phyloP scores from a whole-genome alignment of 1,284 basidiomycete genomes.

The Polyporus tsugae region DNA sequence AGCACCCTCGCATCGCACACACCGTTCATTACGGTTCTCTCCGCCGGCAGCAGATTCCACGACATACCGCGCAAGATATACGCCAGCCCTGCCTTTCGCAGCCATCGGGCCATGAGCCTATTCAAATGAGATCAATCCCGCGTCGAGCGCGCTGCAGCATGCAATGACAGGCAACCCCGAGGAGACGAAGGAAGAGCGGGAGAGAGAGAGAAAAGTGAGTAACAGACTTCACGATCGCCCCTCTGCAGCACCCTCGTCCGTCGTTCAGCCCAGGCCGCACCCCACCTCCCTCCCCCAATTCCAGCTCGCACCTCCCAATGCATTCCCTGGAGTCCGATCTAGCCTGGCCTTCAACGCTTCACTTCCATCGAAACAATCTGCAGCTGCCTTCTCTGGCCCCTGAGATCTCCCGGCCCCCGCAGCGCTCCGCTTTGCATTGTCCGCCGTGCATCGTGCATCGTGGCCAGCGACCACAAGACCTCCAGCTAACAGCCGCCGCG shows the following conservation, averaged over 20 bases:
- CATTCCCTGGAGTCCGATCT: background rate
- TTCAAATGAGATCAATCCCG: background rate
- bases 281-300: background rate
- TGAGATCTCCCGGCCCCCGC: background rate
- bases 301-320: background rate
- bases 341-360: background rate
- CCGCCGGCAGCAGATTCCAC: background rate
- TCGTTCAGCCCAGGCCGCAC: background rate
- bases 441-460: background rate
- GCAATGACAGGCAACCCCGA: background rate
- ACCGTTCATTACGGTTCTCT: background rate
- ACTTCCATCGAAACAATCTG: constrained; percentile 1
- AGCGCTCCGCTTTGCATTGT: background rate
- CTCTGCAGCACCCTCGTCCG: constrained; percentile 2
- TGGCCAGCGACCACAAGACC: background rate
- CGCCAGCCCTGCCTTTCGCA: background rate
- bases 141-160: background rate
- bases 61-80: background rate
- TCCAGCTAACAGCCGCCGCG: constrained; percentile 15
- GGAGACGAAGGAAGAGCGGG: background rate
- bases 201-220: constrained; percentile 4
- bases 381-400: background rate
- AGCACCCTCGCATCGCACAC: background rate
- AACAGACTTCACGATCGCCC: constrained; percentile 5
- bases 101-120: background rate